These are phyloP conservation scores for Xylaria nigripes DNA, from an alignment of 495 filamentous ascomycete species.

Conservation along the genomic window DNA sequence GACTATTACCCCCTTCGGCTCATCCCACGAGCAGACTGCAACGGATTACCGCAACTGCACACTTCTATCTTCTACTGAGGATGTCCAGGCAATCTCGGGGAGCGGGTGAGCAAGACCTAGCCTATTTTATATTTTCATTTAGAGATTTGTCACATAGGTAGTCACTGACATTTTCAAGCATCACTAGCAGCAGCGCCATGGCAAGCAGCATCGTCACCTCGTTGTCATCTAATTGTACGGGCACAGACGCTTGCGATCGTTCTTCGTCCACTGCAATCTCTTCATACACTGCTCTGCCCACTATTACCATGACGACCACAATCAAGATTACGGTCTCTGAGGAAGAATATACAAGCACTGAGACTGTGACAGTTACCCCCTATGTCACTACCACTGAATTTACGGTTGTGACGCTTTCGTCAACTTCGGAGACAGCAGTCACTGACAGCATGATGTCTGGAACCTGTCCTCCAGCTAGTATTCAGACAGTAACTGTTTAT, in stretches of 20 bases:
- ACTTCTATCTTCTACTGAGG: background rate
- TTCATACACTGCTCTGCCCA: background rate
- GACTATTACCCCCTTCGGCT: background rate
- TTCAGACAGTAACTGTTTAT: constrained; percentile 13
- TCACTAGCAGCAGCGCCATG: background rate
- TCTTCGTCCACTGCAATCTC: background rate
- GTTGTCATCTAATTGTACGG: constrained; percentile 1
- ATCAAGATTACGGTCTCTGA: constrained; percentile 1
- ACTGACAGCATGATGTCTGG: background rate
- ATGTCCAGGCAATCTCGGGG: background rate
- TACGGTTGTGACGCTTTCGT: background rate
- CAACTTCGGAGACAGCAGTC: background rate
- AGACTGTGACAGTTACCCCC: constrained; percentile 11
- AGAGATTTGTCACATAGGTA: background rate
- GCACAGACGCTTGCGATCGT: background rate
- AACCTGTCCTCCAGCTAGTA: background rate
- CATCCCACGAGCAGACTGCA: background rate
- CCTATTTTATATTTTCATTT: background rate
- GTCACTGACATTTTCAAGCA: background rate
- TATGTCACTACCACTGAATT: constrained; percentile 5
- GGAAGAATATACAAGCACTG: constrained; percentile 2
- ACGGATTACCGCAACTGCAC: background rate
- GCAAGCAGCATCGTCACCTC: background rate
- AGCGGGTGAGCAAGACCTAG: background rate
- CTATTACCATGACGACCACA: constrained; percentile 6